Percentiles rank a stretch among this genome's conserved stretches.
Conservation (phyloP, 1,139 yeast genomes). For the Yamadazyma friedrichii region DNA sequence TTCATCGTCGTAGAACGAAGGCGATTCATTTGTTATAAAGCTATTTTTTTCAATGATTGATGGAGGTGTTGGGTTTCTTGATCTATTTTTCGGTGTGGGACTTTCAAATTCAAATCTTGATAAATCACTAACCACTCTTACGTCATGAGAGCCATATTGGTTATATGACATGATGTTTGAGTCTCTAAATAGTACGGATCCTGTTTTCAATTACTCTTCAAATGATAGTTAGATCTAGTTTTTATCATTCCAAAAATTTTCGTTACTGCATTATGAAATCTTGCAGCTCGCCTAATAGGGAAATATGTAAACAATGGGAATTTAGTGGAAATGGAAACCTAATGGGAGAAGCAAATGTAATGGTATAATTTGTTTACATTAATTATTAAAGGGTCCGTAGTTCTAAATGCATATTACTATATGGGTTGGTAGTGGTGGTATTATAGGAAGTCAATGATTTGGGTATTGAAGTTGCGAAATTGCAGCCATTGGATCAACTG, state of each 20-base stretch:
- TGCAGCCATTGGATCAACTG: not conserved
- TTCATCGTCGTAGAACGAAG: slow-evolving; percentile 11
- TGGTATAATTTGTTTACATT: not conserved
- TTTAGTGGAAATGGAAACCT: slow-evolving; percentile 4
- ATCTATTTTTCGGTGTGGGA: slow-evolving; percentile 22
- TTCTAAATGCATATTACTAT: not conserved
- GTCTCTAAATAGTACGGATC: slow-evolving; percentile 8
- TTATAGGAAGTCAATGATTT: not conserved
- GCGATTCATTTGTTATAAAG: slow-evolving; percentile 7
- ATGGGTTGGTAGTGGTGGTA: not conserved
- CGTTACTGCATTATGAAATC: slow-evolving; percentile 6
- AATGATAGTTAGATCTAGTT: too few relatives aligned
- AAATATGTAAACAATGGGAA: slow-evolving; percentile 11
- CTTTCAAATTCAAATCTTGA: slow-evolving; percentile 30
- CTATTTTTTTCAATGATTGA: slow-evolving; percentile 15
- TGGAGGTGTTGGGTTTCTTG: slow-evolving; percentile 30
- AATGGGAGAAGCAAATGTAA: slow-evolving; percentile 1
- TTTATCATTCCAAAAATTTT: not conserved
- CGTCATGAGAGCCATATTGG: slow-evolving; percentile 23
- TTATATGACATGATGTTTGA: slow-evolving; percentile 19
- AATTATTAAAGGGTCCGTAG: not conserved
- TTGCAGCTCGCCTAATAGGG: slow-evolving; percentile 11
- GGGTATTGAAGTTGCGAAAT: not conserved
- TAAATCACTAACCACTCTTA: slow-evolving; percentile 27
- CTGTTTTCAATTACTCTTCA: not conserved